These are phyloP conservation scores for Leccinum griseonigrum DNA, from an alignment of 1,284 basidiomycete species.

Conservation along the genomic window DNA sequence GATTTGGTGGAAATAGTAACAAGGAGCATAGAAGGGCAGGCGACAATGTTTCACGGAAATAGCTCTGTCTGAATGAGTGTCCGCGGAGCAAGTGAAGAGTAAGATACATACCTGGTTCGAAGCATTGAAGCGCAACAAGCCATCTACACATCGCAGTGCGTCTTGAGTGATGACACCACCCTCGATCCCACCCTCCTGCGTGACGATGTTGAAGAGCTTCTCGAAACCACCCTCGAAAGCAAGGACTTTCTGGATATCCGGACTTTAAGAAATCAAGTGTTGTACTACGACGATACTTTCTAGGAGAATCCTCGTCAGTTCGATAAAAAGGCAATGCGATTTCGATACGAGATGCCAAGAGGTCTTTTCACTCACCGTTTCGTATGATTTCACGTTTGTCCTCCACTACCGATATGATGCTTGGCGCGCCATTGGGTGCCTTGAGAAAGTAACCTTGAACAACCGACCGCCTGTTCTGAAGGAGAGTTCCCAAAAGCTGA, in stretches of 20 bases:
- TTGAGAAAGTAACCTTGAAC: slow-evolving; percentile 91
- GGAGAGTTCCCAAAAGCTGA: slow-evolving; percentile 78
- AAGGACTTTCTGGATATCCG: slow-evolving; percentile 95
- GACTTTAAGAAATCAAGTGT: slow-evolving; percentile 78
- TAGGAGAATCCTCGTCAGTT: slow-evolving; percentile 35
- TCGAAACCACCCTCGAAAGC: slow-evolving; percentile 98
- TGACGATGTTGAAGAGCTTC: slow-evolving; percentile 88
- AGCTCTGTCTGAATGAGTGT: slow-evolving; percentile 61
- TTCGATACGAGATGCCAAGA: background rate
- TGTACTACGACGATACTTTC: slow-evolving; percentile 86
- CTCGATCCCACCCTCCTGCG: slow-evolving; percentile 88
- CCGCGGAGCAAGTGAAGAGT: background rate
- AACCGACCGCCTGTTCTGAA: slow-evolving; percentile 75
- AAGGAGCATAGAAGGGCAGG: slow-evolving; percentile 81
- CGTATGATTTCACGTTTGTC: slow-evolving; percentile 83
- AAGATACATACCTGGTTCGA: slow-evolving; percentile 80
- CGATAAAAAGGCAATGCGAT: background rate
- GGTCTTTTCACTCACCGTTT: slow-evolving; percentile 55
- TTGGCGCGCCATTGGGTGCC: slow-evolving; percentile 70
- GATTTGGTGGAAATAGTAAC: slow-evolving; percentile 80
- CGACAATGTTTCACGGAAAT: slow-evolving; percentile 91
- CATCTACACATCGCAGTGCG: slow-evolving; percentile 82
- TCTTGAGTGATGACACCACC: slow-evolving; percentile 88
- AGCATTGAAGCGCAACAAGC: slow-evolving; percentile 86
- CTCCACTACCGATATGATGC: slow-evolving; percentile 71